These are phyloP conservation scores for Tuctoria greenei DNA, from an alignment of 176 grass and related monocot species.

Conservation along the genomic window DNA sequence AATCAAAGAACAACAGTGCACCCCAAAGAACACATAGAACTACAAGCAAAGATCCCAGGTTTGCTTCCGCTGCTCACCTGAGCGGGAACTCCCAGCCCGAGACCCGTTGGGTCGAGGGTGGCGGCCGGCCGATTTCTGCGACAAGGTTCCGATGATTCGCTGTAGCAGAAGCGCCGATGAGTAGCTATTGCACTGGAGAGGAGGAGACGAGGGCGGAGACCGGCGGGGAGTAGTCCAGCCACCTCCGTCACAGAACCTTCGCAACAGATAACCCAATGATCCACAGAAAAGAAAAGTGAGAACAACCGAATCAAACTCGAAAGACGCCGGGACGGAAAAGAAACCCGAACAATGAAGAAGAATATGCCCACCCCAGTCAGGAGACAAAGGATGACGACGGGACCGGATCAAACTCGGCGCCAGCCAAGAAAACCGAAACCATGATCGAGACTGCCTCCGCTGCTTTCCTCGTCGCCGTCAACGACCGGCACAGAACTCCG, in stretches of 20 bases:
- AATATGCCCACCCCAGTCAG: neutral
- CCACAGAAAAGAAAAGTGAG: neutral
- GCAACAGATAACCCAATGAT: conserved; percentile 7
- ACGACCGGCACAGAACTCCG: neutral
- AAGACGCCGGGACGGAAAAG: too few species aligned
- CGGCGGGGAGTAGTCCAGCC: too few species aligned
- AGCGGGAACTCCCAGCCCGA: neutral
- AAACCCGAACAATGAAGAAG: neutral
- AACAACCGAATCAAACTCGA: neutral
- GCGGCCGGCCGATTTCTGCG: too few species aligned
- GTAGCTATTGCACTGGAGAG: too few species aligned
- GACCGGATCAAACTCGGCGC: neutral
- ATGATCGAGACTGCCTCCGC: neutral
- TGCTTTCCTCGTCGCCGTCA: neutral
- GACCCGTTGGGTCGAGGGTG: neutral
- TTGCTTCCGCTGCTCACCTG: conserved; percentile 5
- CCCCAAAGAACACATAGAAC: too few species aligned
- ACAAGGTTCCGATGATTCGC: neutral
- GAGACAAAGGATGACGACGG: neutral
- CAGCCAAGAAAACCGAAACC: conserved; percentile 12
- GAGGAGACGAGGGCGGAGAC: too few species aligned
- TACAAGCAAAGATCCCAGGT: too few species aligned
- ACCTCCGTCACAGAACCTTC: too few species aligned
- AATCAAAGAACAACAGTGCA: too few species aligned
- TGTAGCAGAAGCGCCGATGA: neutral